Base-by-base conservation (phyloP, 2,329 filamentous ascomycete genomes). In the Lecanoromycetidae sp. region DNA sequence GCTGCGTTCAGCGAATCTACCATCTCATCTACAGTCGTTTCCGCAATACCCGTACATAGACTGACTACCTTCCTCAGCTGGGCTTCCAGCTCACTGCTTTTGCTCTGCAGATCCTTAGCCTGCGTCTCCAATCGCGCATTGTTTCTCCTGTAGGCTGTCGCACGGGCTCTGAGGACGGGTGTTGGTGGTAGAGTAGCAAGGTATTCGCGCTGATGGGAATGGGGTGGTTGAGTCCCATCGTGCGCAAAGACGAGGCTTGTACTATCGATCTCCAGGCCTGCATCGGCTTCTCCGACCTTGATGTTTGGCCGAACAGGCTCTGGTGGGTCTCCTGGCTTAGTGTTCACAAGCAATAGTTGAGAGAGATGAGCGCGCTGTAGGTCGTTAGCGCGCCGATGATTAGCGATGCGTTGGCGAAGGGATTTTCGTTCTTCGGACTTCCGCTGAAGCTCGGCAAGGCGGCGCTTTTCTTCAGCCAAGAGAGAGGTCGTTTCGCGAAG, bases 11-110 rank as follows among this genome's bases (percentile, higher is more conserved):
- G 69, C 2, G 80, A 79, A 44, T 87, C 84, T 0, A 95, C 71
- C 43, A 87, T 76, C 48, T 77, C 76, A 56, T 96, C 91, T 12
- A 96, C 84, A 49, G 86, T 77, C 7, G 74, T 72, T 52, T 93
- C 87, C 1, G 78, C 74, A 27, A 88, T 84, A 7, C 79, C 80
- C 0, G 87, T 94, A 61, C 90, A 95, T 10, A 95, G 69, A 45
- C 83, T 80, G 20, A 98, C 87, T 25, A 96, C 85, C 55, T 82
- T 84, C 22, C 87, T 77, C 61, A 95, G 95, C 64, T 91, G 87
- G 55, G 82, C 72, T 59, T 94, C 90, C 3, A 94, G 72, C 45
- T 94, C 87, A 4, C 80, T 81, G 56, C 86, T 90, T 50, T 84
- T 80, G 25, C 82, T 80, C 61, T 86, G 82, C 7, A 98, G 73